phyloP scores from a whole-genome alignment of 495 filamentous ascomycete genomes.

The Glutinoglossum americanum region DNA sequence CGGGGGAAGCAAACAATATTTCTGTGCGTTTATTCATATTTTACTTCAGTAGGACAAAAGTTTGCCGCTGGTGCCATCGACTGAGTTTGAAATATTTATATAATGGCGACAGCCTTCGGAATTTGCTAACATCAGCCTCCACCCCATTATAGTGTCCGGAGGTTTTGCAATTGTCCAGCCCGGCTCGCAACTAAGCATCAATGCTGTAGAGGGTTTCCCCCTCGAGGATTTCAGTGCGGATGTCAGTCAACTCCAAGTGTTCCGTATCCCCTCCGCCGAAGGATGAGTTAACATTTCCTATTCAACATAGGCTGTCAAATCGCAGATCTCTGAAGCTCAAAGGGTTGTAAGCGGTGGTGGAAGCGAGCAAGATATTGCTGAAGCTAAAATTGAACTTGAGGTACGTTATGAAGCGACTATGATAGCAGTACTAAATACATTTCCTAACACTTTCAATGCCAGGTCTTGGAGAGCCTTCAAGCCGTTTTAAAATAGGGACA shows the following conservation, averaged over 20 bases:
- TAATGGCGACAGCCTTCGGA: not conserved
- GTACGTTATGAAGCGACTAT: conserved; percentile 24
- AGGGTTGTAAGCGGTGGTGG: conserved; percentile 80
- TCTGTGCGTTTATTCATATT: conserved; percentile 44
- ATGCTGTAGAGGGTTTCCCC: conserved; percentile 83
- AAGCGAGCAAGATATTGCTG: conserved; percentile 92
- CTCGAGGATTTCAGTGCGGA: conserved; percentile 92
- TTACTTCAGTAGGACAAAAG: conserved; percentile 1
- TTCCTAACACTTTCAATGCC: not conserved
- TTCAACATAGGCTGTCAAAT: conserved; percentile 31
- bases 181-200: conserved; percentile 86
- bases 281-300: conserved; percentile 1
- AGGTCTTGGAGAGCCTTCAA: not conserved
- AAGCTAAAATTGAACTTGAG: conserved; percentile 97
- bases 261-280: not conserved
- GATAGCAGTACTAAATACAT: not conserved
- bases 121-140: not conserved
- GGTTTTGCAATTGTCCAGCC: conserved; percentile 96
- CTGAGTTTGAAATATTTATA: not conserved
- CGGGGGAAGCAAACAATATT: conserved; percentile 87
- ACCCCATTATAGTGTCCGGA: conserved; percentile 51
- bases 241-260: conserved; percentile 17
- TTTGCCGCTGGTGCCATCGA: not conserved
- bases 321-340: conserved; percentile 78
- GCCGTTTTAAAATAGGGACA: not conserved